Base-by-base conservation (phyloP, 225 moss, liverwort and hornwort genomes). In the Lunularia cruciata region DNA sequence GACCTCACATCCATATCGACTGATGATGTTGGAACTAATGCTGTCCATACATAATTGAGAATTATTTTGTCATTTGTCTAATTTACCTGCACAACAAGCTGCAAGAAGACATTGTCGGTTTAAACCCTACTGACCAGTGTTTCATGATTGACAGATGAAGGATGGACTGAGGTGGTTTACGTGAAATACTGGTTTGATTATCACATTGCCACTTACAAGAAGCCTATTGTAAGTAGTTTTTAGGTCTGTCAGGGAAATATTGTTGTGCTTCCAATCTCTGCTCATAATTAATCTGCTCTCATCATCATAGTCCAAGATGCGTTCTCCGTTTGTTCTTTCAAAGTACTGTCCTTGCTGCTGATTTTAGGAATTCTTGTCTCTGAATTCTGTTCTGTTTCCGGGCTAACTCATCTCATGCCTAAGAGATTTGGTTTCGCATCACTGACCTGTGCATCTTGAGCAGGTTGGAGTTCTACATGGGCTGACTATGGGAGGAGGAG, bases 401-500 rank as follows among this genome's bases (percentile, higher is more conserved):
- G 19, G 23, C 5, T 40, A 4, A 42, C 8, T 27, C 56, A 47
- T 34, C 22, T 35, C 18, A 13, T 34, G 34, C 26, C 56, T 3
- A 62, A 36, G 20, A 10, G 28, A 30, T 7, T 25, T 49, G 51
- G 13, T 34, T n/a, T 73, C 39, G 46, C 35, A 63, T 27, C 8
- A 28, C 15, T 46, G 57, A 9, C 30, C 37, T 6, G n/a, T 12
- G 19, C 16, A 22, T 60, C 68, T 47, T 61, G 20, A 74, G 51
- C 68, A 96, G 96, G 85, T 98, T 51, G 89, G 89, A 16, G 26
- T 98, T 28, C 84, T 83, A 80, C 92, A 92, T 53, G 89, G 89
- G 69, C 72, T 92, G 26, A 88, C 89, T 20, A 92, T 98, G 92
- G 96, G 96, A 78, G 96, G 96, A 22, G 96, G 96, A 64, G 96